Base-by-base conservation (phyloP, 176 grass and related monocot species). In the Sorghum bicolor region DNA sequence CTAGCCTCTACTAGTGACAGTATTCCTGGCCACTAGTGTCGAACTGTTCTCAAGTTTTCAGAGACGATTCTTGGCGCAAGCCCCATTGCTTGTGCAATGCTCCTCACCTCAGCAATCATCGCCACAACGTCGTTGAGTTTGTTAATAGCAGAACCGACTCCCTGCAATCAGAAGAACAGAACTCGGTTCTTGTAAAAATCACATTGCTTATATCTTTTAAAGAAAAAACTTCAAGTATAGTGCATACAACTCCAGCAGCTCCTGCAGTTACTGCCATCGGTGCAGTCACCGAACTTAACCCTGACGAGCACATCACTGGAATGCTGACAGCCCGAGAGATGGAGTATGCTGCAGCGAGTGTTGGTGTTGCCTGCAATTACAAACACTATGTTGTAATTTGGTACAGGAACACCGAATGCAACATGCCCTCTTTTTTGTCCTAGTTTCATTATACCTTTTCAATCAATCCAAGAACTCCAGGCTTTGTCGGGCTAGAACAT, bases 231-330 rank as follows among this genome's bases (percentile, higher is more conserved):
- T 64, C 20, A 53, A 81, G 64, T n/a, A 29, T 47, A 55, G 25
- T 33, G 58, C 87, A 33, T 90, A 98, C 96, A 89, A 98, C 93
- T 6, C 96, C 96, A 4, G 96, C 82, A 29, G 93, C 96, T 88
- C 96, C 96, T 45, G 93, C 91, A 5, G 89, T 90, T 68, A 95
- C 81, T 43, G 96, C 96, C 93, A 96, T 94, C 25, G 91, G 96
- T 75, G 96, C 91, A 3, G 93, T 98, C 52, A 98, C 96, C 65
- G 96, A 89, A 57, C 93, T 95, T 79, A 98, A 84, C 28, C 96
- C 93, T 15, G 96, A 98, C 0, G 96, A 88, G 80, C 96, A 98
- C 96, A 98, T 93, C 44, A 98, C 96, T 8, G 96, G 93, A 81
- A 98, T 90, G 52, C 81, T 89, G 39, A 98, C 93, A 9, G 96